Evolutionary conservation across 768 basidiomycete species (phyloP).

Genomic region (Lactarius sanguifluus): DNA sequence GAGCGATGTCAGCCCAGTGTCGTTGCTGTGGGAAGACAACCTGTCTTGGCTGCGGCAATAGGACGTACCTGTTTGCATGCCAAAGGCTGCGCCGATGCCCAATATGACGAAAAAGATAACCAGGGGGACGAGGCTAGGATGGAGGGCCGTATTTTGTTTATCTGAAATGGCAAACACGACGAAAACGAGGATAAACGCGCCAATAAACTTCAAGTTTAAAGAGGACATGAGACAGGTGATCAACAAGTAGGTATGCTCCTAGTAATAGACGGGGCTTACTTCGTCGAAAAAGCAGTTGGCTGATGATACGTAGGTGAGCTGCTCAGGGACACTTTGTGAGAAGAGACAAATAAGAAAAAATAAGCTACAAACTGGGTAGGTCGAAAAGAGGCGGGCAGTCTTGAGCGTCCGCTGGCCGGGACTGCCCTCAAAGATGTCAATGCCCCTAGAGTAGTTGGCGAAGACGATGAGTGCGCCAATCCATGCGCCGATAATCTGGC

Average conservation of each 20-base stretch:
- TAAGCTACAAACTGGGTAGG: slow-evolving; percentile 52
- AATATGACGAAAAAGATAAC: slow-evolving; percentile 55
- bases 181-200: slow-evolving; percentile 54
- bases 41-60: too few species aligned
- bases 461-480: slow-evolving; percentile 59
- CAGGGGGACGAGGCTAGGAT: slow-evolving; percentile 53
- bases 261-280: slow-evolving; percentile 32
- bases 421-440: slow-evolving; percentile 63
- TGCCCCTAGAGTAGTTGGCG: slow-evolving; percentile 64
- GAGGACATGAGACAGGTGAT: background rate
- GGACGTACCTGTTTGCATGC: slow-evolving; percentile 51
- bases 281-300: slow-evolving; percentile 49
- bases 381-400: slow-evolving; percentile 59
- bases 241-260: background rate
- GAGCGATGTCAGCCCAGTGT: background rate
- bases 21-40: background rate
- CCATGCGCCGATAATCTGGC: slow-evolving; percentile 61
- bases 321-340: background rate
- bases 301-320: slow-evolving; percentile 44
- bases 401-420: slow-evolving; percentile 51
- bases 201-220: slow-evolving; percentile 46
- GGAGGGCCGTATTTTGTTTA: slow-evolving; percentile 48
- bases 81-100: slow-evolving; percentile 56
- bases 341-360: slow-evolving; percentile 1
- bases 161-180: slow-evolving; percentile 57